phyloP scores from a whole-genome alignment of 2,329 filamentous ascomycete genomes.

The Neodidymelliopsis sp. region DNA sequence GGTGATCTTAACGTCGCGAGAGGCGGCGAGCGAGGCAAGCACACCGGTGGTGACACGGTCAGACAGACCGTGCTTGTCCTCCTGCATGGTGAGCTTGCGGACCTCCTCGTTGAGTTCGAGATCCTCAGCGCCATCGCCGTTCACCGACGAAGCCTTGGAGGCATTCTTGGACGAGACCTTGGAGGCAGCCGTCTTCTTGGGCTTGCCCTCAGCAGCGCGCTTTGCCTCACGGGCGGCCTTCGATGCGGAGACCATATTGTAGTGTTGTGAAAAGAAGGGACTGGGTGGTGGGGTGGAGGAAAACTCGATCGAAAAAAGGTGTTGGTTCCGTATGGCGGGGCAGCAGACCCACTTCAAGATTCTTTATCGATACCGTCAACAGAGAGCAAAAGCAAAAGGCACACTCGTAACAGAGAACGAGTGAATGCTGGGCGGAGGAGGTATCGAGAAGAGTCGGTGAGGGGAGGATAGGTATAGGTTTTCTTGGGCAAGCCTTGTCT shows the following conservation, averaged over 20 bases:
- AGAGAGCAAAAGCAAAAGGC: slow-evolving; percentile 19
- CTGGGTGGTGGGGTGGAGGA: slow-evolving; percentile 29
- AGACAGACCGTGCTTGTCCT: slow-evolving; percentile 95
- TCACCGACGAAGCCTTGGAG: slow-evolving; percentile 70
- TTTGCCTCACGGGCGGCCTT: slow-evolving; percentile 74
- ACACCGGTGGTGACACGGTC: slow-evolving; percentile 99
- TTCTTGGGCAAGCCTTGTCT: slow-evolving; percentile 21
- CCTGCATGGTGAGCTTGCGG: slow-evolving; percentile 86
- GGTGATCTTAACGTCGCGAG: slow-evolving; percentile 96
- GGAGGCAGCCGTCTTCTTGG: slow-evolving; percentile 77
- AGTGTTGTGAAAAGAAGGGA: slow-evolving; percentile 22
- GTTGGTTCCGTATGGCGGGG: slow-evolving; percentile 12
- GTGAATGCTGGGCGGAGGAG: slow-evolving; percentile 13
- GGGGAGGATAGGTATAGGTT: slow-evolving; percentile 11
- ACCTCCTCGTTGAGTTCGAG: slow-evolving; percentile 75
- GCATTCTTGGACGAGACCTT: slow-evolving; percentile 70
- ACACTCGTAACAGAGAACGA: slow-evolving; percentile 22
- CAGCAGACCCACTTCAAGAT: slow-evolving; percentile 14
- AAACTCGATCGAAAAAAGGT: slow-evolving; percentile 24
- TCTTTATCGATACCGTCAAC: slow-evolving; percentile 28
- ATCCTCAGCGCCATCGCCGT: slow-evolving; percentile 77
- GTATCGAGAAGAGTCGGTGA: slow-evolving; percentile 10
- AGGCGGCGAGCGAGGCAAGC: slow-evolving; percentile 80
- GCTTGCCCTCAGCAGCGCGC: slow-evolving; percentile 71
- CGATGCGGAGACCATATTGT: slow-evolving; percentile 70